Evolutionary conservation across 495 filamentous ascomycete species (phyloP).

Genomic region (Penicillium waksmanii): DNA sequence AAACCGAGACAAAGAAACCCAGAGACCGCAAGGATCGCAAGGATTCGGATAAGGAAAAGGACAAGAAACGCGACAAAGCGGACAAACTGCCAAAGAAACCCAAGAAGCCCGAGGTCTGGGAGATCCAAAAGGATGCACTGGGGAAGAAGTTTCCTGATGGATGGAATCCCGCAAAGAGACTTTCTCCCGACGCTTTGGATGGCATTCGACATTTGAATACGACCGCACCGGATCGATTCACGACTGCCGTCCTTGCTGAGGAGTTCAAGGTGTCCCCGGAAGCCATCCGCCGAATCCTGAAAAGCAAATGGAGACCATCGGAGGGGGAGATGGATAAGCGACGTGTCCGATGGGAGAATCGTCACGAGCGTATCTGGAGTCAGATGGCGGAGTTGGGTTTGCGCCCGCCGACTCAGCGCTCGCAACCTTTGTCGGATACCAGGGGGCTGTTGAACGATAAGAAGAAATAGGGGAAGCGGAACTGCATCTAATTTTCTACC

Average conservation of each 20-base stretch:
- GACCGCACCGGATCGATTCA: slow-evolving; percentile 74
- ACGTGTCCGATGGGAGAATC: slow-evolving; percentile 72
- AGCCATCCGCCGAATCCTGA: slow-evolving; percentile 82
- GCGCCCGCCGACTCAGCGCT: slow-evolving; percentile 41
- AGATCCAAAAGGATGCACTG: slow-evolving; percentile 69
- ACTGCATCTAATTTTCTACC: no score
- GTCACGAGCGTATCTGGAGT: slow-evolving; percentile 77
- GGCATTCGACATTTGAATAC: slow-evolving; percentile 80
- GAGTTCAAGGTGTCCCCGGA: slow-evolving; percentile 87
- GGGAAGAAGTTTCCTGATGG: slow-evolving; percentile 72
- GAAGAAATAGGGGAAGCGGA: slow-evolving; percentile 1
- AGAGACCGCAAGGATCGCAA: not conserved
- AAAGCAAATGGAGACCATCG: slow-evolving; percentile 76
- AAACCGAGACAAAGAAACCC: not conserved
- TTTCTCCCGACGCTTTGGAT: slow-evolving; percentile 88
- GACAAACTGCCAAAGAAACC: slow-evolving; percentile 18
- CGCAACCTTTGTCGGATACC: slow-evolving; percentile 28
- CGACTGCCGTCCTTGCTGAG: slow-evolving; percentile 71
- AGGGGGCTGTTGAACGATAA: slow-evolving; percentile 33
- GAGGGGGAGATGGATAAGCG: slow-evolving; percentile 63
- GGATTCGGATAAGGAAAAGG: slow-evolving; percentile 16
- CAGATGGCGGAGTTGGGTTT: slow-evolving; percentile 75
- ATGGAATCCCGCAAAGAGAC: slow-evolving; percentile 81
- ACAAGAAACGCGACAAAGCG: slow-evolving; percentile 10
- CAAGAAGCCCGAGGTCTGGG: slow-evolving; percentile 63